phyloP scores from a whole-genome alignment of 176 grass and related monocot species.

The Lolium perenne region DNA sequence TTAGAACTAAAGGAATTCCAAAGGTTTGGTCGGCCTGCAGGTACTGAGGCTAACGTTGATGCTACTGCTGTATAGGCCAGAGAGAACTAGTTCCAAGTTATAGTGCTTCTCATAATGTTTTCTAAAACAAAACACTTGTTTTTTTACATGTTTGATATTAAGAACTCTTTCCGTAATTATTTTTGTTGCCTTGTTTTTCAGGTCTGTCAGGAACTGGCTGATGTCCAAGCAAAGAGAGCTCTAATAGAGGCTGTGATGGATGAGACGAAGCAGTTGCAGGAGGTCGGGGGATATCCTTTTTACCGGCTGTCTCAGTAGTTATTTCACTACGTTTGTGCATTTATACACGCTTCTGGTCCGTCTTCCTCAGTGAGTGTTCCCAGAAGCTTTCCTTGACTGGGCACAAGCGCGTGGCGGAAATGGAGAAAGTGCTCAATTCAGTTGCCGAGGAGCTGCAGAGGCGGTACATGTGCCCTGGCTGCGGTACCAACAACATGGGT shows the following conservation, averaged over 20 bases:
- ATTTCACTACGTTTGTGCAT: background rate
- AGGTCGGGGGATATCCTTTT: constrained; percentile 81
- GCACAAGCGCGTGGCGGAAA: constrained; percentile 62
- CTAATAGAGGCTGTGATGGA: constrained; percentile 72
- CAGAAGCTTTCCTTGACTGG: constrained; percentile 60
- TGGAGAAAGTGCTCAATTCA: constrained; percentile 60
- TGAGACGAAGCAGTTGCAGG: constrained; percentile 64
- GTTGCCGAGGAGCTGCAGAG: constrained; percentile 68
- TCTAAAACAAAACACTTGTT: background rate
- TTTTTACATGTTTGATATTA: background rate
- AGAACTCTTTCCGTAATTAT: background rate
- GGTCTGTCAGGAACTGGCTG: constrained; percentile 57
- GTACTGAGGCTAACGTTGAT: background rate
- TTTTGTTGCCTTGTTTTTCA: constrained; percentile 32
- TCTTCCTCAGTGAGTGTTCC: background rate
- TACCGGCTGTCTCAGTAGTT: background rate
- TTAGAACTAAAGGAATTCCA: background rate
- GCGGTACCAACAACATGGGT: constrained; percentile 75
- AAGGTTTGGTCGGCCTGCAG: no score
- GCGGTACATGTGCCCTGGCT: constrained; percentile 55
- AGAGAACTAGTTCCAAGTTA: background rate
- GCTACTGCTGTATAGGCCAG: background rate
- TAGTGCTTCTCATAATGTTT: background rate
- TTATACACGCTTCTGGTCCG: background rate
- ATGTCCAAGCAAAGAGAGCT: constrained; percentile 61